Base-by-base conservation (phyloP, 441 rosid genomes). In the Populus hybrid region DNA sequence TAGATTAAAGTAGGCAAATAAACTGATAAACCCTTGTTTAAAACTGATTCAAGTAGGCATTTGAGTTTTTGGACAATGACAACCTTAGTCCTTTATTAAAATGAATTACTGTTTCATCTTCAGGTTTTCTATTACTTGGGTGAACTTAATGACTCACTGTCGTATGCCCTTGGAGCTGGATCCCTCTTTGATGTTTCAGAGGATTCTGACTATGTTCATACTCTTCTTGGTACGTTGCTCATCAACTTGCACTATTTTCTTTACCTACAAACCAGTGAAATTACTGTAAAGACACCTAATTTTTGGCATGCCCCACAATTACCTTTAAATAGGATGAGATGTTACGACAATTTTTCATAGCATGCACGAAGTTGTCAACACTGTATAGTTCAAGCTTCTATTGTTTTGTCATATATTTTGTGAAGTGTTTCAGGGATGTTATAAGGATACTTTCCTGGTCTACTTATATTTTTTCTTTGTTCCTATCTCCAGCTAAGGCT, bases 121-220 rank as follows among this genome's bases (percentile, higher is more conserved):
- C 88, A 95, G 99, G 97, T 95, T 68, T 95, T 90, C 88, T 95
- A 93, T 81, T 93, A 93, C 83, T 80, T 95, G 86, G 95, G 98
- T 72, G 98, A 95, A 85, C 93, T 92, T 78, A 90, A 93, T 82
- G 99, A 95, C 81, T 95, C 99, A 0, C 74, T 95, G 74, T 92
- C 97, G 40, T 95, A 96, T 86, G 99, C 98, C 77, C 99, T 96
- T 81, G 97, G 97, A 84, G 94, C 99, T 84, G 96, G 94, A 10
- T 85, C 97, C 64, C 84, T 93, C 16, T 94, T 96, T 86, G 98
- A 94, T 81, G 96, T 96, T 70, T 91, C 98, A 0, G 99, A 94
- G 82, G 99, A 96, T 78, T 90, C 97, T 56, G 98, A 94, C 86
- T 94, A 94, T 78, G 88, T 91, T 76, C 97, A 93, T 84, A 96